Percentiles rank a stretch among this genome's conserved stretches.
Conservation (phyloP, 768 basidiomycete genomes). For the Psilocybe cyanescens region DNA sequence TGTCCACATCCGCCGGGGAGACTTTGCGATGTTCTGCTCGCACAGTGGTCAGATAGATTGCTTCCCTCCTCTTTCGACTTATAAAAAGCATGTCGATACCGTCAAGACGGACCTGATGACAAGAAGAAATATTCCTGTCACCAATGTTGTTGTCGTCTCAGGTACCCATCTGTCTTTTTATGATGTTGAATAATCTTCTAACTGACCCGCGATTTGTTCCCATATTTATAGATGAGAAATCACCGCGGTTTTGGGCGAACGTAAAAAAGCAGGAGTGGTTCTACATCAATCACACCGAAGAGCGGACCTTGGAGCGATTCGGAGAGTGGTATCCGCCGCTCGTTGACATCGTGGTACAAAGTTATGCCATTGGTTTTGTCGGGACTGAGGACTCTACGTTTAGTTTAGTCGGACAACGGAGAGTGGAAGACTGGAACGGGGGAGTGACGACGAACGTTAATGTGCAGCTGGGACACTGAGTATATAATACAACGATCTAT, state of each 20-base stretch:
- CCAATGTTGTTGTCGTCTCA: conserved; percentile 47
- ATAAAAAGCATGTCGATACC: conserved; percentile 37
- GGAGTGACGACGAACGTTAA: conserved; percentile 33
- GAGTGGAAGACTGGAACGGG: conserved; percentile 61
- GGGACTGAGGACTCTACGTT: conserved; percentile 62
- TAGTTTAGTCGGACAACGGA: conserved; percentile 50
- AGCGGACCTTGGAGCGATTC: conserved; percentile 34
- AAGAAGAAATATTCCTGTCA: conserved; percentile 30
- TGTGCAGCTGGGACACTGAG: conserved; percentile 1
- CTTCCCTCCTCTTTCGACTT: conserved; percentile 39
- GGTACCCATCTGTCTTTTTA: conserved; percentile 21
- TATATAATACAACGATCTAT: not conserved
- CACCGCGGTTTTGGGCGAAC: conserved; percentile 43
- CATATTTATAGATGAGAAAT: conserved; percentile 39
- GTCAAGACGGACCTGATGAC: conserved; percentile 37
- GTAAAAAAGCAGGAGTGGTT: conserved; percentile 43
- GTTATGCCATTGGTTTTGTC: conserved; percentile 58
- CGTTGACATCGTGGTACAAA: conserved; percentile 59
- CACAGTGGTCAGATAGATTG: conserved; percentile 32
- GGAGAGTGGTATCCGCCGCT: conserved; percentile 53
- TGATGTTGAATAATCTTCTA: not conserved
- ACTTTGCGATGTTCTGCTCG: conserved; percentile 39
- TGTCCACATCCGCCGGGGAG: conserved; percentile 48
- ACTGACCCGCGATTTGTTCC: not conserved
- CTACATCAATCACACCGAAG: conserved; percentile 39